These are phyloP conservation scores for Quercus bicolor DNA, from an alignment of 306 rosid genomes.

Conservation along the genomic window DNA sequence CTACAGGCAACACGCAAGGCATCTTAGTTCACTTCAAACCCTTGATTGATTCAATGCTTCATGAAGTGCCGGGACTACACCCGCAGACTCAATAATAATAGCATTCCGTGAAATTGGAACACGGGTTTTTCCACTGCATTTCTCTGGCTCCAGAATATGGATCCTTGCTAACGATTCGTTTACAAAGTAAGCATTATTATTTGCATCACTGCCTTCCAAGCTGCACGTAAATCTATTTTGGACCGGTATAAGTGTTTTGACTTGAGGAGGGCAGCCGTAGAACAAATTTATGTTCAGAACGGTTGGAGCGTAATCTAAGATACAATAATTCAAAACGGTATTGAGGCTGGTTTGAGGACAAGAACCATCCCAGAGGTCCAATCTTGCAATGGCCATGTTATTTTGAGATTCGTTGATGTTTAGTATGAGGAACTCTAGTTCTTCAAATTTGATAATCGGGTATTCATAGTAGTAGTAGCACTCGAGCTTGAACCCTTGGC, in stretches of 20 bases:
- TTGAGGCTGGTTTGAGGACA: constrained; percentile 8
- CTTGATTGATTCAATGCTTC: not conserved
- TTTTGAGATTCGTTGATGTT: not conserved
- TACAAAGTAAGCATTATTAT: not conserved
- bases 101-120: no score
- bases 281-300: constrained; percentile 19
- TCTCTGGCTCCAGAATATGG: rapidly evolving
- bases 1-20: not conserved
- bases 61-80: rapidly evolving
- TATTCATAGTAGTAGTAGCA: constrained; percentile 9
- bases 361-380: constrained; percentile 25
- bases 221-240: not conserved
- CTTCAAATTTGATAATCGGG: constrained; percentile 18
- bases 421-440: constrained; percentile 20
- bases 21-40: not conserved
- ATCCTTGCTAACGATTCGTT: not conserved
- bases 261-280: constrained; percentile 9
- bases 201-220: no score
- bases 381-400: constrained; percentile 23
- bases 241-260: rapidly evolving
- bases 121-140: no score
- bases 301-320: constrained; percentile 27
- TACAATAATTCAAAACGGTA: constrained; percentile 7
- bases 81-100: not conserved
- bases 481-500: constrained; percentile 27